Percentiles rank a stretch among this genome's conserved stretches.
Evolutionary conservation across 2,329 filamentous ascomycete genomes (phyloP).

Genomic region (Aspergillus oerlinghausenensis): DNA sequence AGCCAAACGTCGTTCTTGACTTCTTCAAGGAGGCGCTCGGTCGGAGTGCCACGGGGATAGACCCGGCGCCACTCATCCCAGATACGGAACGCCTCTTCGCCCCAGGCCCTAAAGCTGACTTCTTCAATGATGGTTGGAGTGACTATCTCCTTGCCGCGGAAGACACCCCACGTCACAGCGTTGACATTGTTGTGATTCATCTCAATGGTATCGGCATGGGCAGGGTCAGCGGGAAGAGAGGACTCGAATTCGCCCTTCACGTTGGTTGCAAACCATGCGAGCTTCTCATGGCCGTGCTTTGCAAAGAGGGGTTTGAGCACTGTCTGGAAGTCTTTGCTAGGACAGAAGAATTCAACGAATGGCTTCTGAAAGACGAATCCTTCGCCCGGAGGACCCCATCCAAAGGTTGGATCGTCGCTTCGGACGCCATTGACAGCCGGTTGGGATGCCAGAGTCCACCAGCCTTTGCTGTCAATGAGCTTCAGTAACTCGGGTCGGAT

Average conservation of each 20-base stretch:
- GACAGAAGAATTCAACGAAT: conserved; percentile 94
- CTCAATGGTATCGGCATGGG: conserved; percentile 30
- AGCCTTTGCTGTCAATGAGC: conserved; percentile 72
- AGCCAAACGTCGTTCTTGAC: conserved; percentile 73
- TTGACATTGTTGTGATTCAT: conserved; percentile 62
- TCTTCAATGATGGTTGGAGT: conserved; percentile 96
- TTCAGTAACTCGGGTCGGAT: conserved; percentile 72
- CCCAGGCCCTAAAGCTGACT: conserved; percentile 89
- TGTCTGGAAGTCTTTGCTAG: conserved; percentile 63
- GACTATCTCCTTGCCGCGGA: conserved; percentile 91
- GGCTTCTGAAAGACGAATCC: conserved; percentile 98
- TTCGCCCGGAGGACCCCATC: conserved; percentile 80
- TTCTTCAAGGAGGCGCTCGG: conserved; percentile 64
- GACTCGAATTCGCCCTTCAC: conserved; percentile 71
- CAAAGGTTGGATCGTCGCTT: conserved; percentile 73
- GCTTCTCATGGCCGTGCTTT: conserved; percentile 56
- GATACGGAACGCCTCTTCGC: conserved; percentile 92
- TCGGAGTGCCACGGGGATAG: conserved; percentile 70
- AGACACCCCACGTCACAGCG: conserved; percentile 94
- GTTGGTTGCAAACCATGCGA: conserved; percentile 88
- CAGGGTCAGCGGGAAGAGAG: conserved; percentile 35
- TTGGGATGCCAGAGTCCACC: conserved; percentile 96
- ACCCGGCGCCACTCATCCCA: conserved; percentile 92
- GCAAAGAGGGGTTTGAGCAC: conserved; percentile 60
- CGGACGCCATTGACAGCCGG: conserved; percentile 83